phyloP scores from a whole-genome alignment of 805 yeast genomes.

The Ogataea trehalophila region DNA sequence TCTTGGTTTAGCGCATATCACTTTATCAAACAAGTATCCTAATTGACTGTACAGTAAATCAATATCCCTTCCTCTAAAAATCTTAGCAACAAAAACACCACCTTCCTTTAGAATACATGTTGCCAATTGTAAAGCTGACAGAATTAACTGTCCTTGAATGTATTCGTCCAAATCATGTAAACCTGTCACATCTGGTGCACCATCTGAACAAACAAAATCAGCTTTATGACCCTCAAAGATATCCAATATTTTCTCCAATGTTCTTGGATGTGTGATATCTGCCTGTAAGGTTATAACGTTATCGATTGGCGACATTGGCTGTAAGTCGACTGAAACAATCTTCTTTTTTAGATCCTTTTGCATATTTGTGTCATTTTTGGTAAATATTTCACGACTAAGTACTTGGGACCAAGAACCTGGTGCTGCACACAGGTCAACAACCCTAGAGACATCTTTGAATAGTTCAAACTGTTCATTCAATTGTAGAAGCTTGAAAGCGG shows the following conservation, averaged over 20 bases:
- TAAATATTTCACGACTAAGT: slow-evolving; percentile 61
- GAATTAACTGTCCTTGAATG: slow-evolving; percentile 88
- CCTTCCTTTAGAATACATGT: slow-evolving; percentile 85
- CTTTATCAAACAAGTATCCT: slow-evolving; percentile 77
- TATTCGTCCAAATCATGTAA: slow-evolving; percentile 95
- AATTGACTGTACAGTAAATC: slow-evolving; percentile 91
- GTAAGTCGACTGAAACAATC: slow-evolving; percentile 92
- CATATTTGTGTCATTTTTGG: slow-evolving; percentile 24
- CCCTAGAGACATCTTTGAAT: slow-evolving; percentile 68
- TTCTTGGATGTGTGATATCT: slow-evolving; percentile 94
- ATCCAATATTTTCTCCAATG: slow-evolving; percentile 67
- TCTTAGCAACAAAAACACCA: slow-evolving; percentile 93
- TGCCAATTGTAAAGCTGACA: slow-evolving; percentile 88
- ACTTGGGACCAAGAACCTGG: slow-evolving; percentile 99
- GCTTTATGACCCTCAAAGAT: slow-evolving; percentile 90
- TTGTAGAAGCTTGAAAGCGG: slow-evolving; percentile 91
- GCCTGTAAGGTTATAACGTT: slow-evolving; percentile 91
- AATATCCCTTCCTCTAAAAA: slow-evolving; percentile 93
- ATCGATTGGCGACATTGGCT: slow-evolving; percentile 95
- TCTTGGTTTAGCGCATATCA: slow-evolving; percentile 94
- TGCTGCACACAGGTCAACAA: slow-evolving; percentile 97
- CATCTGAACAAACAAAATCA: slow-evolving; percentile 94
- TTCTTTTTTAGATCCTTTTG: slow-evolving; percentile 27
- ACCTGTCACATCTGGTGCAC: slow-evolving; percentile 99
- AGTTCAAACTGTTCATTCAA: slow-evolving; percentile 85